Conservation (phyloP, 2,329 filamentous ascomycete species). For the Aphanoascus verrucosus region DNA sequence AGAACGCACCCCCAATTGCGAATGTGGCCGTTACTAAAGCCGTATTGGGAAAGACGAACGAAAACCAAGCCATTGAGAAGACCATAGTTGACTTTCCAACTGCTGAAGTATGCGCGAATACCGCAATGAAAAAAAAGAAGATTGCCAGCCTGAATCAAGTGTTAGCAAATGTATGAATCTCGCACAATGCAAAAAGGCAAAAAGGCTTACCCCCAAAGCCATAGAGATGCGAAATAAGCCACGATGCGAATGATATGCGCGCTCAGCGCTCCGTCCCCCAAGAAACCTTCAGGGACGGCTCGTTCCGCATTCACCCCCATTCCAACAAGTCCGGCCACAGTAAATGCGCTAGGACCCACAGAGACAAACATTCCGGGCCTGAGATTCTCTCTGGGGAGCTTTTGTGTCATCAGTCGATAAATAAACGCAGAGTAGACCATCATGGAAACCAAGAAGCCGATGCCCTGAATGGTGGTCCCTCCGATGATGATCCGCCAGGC, state of each 20-base stretch:
- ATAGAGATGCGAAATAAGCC: slow-evolving; percentile 57
- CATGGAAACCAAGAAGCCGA: slow-evolving; percentile 54
- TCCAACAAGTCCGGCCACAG: slow-evolving; percentile 48
- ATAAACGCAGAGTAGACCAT: slow-evolving; percentile 80
- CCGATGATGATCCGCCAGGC: slow-evolving; percentile 49
- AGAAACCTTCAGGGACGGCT: slow-evolving; percentile 44
- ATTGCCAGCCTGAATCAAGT: slow-evolving; percentile 49
- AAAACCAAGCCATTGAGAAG: slow-evolving; percentile 80
- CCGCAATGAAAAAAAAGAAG: slow-evolving; percentile 73
- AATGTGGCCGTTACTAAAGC: slow-evolving; percentile 63
- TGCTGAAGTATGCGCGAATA: slow-evolving; percentile 64
- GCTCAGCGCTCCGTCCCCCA: slow-evolving; percentile 46
- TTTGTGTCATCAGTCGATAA: slow-evolving; percentile 80
- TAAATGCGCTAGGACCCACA: slow-evolving; percentile 65
- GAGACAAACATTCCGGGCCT: slow-evolving; percentile 78
- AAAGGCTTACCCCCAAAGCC: slow-evolving; percentile 57
- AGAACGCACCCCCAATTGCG: slow-evolving; percentile 54
- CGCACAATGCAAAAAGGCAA: not conserved
- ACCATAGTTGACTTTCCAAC: slow-evolving; percentile 51
- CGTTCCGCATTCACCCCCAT: slow-evolving; percentile 45
- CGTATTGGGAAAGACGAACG: slow-evolving; percentile 72
- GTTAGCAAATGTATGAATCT: not conserved
- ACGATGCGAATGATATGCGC: slow-evolving; percentile 46
- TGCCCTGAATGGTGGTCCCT: slow-evolving; percentile 52
- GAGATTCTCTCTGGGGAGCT: slow-evolving; percentile 63